Percentiles rank a stretch among this genome's conserved stretches.
phyloP scores from a whole-genome alignment of 768 basidiomycete species.

The Pulveroboletus sp. region DNA sequence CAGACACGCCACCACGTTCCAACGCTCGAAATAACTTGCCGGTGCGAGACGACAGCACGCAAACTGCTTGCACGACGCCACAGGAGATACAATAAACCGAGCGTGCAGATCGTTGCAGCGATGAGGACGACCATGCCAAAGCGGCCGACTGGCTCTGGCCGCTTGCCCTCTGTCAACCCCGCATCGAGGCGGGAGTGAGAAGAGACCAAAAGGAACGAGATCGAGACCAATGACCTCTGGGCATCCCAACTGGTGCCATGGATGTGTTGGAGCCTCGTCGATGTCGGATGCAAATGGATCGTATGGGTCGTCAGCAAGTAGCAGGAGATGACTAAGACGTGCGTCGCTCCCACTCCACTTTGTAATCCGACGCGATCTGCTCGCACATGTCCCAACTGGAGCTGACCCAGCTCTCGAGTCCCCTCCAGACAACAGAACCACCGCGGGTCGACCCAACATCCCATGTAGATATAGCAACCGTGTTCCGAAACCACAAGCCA shows the following conservation, averaged over 20 bases:
- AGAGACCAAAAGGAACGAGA: neutral
- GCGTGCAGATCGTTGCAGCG: constrained; percentile 53
- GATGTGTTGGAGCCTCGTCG: neutral
- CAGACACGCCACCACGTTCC: neutral
- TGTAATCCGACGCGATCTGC: too few relatives aligned
- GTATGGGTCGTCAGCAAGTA: too few relatives aligned
- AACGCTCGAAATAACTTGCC: constrained; percentile 35
- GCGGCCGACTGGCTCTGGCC: constrained; percentile 62
- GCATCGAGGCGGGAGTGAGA: neutral
- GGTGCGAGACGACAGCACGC: constrained; percentile 57
- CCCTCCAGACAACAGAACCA: too few relatives aligned
- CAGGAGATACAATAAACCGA: constrained; percentile 54
- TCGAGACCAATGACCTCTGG: constrained; percentile 17
- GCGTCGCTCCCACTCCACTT: too few relatives aligned
- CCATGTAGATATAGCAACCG: neutral
- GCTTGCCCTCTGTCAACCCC: constrained; percentile 44
- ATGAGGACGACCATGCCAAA: constrained; percentile 40
- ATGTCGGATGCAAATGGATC: neutral
- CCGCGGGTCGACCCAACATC: too few relatives aligned
- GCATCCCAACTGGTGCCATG: constrained; percentile 20
- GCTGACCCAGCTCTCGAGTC: too few relatives aligned
- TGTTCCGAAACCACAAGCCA: neutral
- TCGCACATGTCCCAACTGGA: too few relatives aligned
- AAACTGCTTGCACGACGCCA: constrained; percentile 58
- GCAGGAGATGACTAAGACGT: too few relatives aligned